Conservation (phyloP, 176 grass and related monocot genomes). For the Oryza glaberrima region DNA sequence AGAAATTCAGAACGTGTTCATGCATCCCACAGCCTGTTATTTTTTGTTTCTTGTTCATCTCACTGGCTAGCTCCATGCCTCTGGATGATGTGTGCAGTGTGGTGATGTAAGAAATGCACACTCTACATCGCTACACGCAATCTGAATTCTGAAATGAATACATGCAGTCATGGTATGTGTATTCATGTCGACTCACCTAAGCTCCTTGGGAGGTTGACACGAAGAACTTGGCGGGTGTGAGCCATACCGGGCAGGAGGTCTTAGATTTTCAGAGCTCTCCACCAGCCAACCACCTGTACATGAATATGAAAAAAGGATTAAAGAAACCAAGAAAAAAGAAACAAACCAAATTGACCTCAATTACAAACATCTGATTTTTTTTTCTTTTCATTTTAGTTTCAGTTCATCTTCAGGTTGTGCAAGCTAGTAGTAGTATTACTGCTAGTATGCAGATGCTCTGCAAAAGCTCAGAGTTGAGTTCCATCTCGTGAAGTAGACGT, state of each 20-base stretch:
- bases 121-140: constrained; percentile 8
- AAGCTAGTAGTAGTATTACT: background rate
- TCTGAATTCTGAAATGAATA: background rate
- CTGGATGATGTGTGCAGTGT: background rate
- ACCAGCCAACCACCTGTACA: constrained; percentile 66
- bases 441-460: background rate
- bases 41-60: background rate
- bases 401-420: background rate
- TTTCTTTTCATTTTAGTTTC: background rate
- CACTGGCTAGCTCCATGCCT: constrained; percentile 4
- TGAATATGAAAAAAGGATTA: background rate
- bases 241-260: constrained; percentile 35
- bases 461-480: constrained; percentile 31
- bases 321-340: background rate
- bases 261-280: constrained; percentile 61
- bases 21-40: background rate
- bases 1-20: background rate
- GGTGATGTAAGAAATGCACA: background rate
- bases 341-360: constrained; percentile 1
- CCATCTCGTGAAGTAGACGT: constrained; percentile 26
- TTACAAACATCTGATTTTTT: background rate
- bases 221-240: constrained; percentile 19
- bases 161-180: background rate
- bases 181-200: constrained; percentile 55
- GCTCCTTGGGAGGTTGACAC: constrained; percentile 55